Base-by-base conservation (phyloP, 345 rosid genomes). In the Syzygium oleosum region DNA sequence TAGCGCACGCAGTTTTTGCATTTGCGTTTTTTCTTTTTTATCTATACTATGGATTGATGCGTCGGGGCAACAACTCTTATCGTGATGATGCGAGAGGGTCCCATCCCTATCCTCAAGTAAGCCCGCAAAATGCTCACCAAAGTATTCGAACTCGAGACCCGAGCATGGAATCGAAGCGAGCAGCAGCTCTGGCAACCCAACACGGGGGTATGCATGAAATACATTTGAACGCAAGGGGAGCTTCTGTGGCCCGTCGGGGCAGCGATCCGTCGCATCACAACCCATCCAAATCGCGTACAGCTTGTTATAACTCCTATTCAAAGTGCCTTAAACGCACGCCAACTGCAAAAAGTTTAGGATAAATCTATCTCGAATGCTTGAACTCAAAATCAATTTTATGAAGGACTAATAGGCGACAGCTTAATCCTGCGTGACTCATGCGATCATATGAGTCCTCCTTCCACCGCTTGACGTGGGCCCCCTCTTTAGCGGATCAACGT, bases 1-100 rank as follows among this genome's bases (percentile, higher is more conserved):
- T 0, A 2, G 21, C 5, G 29, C 29, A 23, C 13, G 29, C 29
- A 6, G 0, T 27, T 27, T 13, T 27, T 27, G 68, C 16, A 5
- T 27, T 27, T 27, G 34, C 0, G 68, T 61, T 4, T 59, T 12
- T 12, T 61, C 7, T 61, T 61, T 5, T 61, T 16, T 5, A 27
- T 6, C 29, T 2, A 0, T 25, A 12, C 65, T 5, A 58, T 5
- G 25, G n/a, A 56, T 56, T 23, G 63, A 56, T 56, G 63, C 14
- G 3, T 58, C n/a, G 25, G 25, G 63, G 0, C 9, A 58, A 25
- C 27, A 58, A 23, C 7, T 6, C n/a, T 12, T 5, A 10, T 58
- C 65, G 11, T 12, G 15, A 58, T 0, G 7, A 25, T 25, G 65
- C 27, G 65, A 25, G 65, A 25, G 65, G 29, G 1, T 25, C 29